These are phyloP conservation scores for Inga laurina DNA, from an alignment of 306 rosid genomes.

Conservation along the genomic window DNA sequence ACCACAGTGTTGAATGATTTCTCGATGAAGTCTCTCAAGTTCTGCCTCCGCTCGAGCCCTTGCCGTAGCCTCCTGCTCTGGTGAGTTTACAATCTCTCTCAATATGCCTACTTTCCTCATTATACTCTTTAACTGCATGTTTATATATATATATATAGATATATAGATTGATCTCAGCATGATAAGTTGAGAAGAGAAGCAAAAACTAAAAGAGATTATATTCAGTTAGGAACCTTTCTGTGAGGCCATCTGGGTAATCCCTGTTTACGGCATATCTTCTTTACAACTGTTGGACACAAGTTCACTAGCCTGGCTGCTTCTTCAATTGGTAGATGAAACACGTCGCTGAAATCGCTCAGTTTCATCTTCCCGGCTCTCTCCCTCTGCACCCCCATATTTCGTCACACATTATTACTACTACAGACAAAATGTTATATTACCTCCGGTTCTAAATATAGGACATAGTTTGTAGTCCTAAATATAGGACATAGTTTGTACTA, in stretches of 20 bases:
- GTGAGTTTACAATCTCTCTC: slow-evolving; percentile 10
- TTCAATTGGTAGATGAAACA: slow-evolving; percentile 62
- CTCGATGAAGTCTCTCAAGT: slow-evolving; percentile 47
- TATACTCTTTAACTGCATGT: slow-evolving; percentile 39
- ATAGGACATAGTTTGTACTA: no score
- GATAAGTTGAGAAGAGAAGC: background rate
- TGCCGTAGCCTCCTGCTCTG: slow-evolving; percentile 15
- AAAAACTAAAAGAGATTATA: background rate
- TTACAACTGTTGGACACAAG: slow-evolving; percentile 63
- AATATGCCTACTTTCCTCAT: slow-evolving; percentile 44
- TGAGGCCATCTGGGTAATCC: slow-evolving; percentile 72
- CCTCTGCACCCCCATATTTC: slow-evolving; percentile 47
- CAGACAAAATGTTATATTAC: no score
- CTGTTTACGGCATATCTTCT: slow-evolving; percentile 65
- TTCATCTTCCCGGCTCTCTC: slow-evolving; percentile 56
- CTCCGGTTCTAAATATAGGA: no score
- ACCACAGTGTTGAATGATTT: slow-evolving; percentile 40
- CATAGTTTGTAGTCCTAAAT: no score
- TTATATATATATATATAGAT: no score
- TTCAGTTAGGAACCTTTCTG: slow-evolving; percentile 52
- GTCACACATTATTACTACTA: background rate
- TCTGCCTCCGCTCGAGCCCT: slow-evolving; percentile 46
- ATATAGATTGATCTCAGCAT: background rate
- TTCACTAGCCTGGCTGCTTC: slow-evolving; percentile 51
- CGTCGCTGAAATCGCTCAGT: slow-evolving; percentile 46